These are phyloP conservation scores for Ogataea corticis DNA, from an alignment of 805 yeast species.

Conservation along the genomic window DNA sequence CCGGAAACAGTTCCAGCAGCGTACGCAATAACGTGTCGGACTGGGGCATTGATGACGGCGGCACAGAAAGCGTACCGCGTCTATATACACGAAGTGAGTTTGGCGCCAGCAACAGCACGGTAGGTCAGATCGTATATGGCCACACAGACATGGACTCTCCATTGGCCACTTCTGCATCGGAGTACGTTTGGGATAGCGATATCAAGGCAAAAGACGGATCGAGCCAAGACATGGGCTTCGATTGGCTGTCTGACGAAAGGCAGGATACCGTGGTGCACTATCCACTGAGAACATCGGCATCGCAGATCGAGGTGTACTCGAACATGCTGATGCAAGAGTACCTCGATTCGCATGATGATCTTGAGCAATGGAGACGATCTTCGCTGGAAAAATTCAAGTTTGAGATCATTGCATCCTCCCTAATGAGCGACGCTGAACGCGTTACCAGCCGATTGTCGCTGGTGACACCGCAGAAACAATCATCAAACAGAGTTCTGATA, in stretches of 20 bases:
- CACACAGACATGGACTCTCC: neutral
- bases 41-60: conserved; percentile 27
- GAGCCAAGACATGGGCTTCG: neutral
- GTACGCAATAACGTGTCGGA: conserved; percentile 13
- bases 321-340: conserved; percentile 9
- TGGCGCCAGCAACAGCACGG: conserved; percentile 7
- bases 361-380: conserved; percentile 1
- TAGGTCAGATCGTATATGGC: conserved; percentile 1
- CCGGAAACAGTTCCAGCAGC: neutral
- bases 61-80: conserved; percentile 5
- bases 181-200: conserved; percentile 1
- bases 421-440: conserved; percentile 18
- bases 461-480: neutral
- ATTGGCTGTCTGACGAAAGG: conserved; percentile 3
- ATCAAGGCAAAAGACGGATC: neutral
- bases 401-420: conserved; percentile 26
- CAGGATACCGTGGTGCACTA: conserved; percentile 3
- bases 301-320: neutral
- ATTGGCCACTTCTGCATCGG: conserved; percentile 3
- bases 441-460: conserved; percentile 1
- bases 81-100: conserved; percentile 7
- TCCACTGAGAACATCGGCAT: neutral
- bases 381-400: conserved; percentile 29
- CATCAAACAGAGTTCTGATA: conserved; percentile 9
- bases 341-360: neutral